Evolutionary conservation across 768 basidiomycete genomes (phyloP), one percentile per base, ranked within the genome.

Genomic region (Mycena galericulata): DNA sequence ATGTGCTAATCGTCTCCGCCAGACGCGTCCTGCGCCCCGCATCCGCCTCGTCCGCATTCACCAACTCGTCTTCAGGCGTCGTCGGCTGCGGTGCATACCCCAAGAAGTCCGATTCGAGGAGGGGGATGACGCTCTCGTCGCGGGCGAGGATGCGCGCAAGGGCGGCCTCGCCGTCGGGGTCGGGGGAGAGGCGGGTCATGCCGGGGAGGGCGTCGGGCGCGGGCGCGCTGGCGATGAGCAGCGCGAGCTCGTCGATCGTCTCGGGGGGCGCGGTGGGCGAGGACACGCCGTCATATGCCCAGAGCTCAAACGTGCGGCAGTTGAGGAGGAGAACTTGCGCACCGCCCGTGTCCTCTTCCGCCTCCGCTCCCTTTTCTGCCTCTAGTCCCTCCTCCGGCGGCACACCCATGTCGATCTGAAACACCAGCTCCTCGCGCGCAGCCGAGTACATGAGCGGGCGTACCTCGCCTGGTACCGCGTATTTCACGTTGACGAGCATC

Each of bases 401-500:
- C 8, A 7, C 34, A 14, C 34, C 14, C 8, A 53, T 18, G n/a
- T 69, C 65, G 45, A 78, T 64, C 12, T 71, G 65, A 60, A 79
- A 75, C 24, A 79, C 63, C 53, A 79, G 73, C 27, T 55, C 40
- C 10, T 73, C 41, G 26, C 65, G 62, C 34, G 62, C 57, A 53
- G 65, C 65, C 1, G 73, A 76, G 74, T 75, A 82, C 45, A 81
- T 73, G 14, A 82, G 34, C 5, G 80, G 80, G 17, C 77, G 76
- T 12, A 76, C 76, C 54, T 79, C 77, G 20, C 80, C 80, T 0
- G 71, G 76, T 29, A 81, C 72, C 3, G 66, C 74, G 67, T 79
- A 73, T 20, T 70, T 68, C 24, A 82, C 72, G 64, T 79, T 81
- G 22, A 79, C 71, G n/a, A 78, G 63, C 76, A 79, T 77, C 56